Evolutionary conservation across 202 grass and related monocot genomes (phyloP).

Genomic region (Setaria viridis): DNA sequence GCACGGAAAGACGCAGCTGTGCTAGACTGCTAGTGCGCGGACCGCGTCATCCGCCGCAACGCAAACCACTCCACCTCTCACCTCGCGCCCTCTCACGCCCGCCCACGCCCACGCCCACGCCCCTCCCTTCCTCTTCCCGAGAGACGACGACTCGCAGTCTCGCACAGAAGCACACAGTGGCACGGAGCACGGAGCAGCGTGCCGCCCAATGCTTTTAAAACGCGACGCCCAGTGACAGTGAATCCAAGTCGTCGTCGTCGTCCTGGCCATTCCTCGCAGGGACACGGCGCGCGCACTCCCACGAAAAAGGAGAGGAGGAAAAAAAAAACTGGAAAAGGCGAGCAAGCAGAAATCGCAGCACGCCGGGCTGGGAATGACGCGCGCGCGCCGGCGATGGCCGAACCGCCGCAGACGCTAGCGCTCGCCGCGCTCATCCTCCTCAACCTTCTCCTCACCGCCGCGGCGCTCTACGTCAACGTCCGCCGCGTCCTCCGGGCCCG

Average conservation of each 20-base stretch:
- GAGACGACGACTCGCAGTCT: too few species aligned
- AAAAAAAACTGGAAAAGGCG: background rate
- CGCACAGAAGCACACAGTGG: background rate
- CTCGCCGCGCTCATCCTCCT: conserved; percentile 43
- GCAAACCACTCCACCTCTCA: background rate
- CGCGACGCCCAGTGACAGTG: conserved; percentile 4
- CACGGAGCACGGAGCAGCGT: background rate
- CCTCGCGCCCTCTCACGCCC: background rate
- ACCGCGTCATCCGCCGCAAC: background rate
- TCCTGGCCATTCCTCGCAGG: background rate
- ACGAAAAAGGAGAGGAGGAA: background rate
- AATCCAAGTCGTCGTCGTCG: background rate
- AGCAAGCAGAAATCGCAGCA: background rate
- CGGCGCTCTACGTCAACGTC: conserved; percentile 22
- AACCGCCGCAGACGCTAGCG: conserved; percentile 35
- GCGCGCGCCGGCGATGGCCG: conserved; percentile 53
- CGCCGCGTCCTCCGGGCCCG: background rate
- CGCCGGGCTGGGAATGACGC: conserved; percentile 57
- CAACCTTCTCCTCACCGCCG: conserved; percentile 26
- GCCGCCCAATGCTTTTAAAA: conserved; percentile 32
- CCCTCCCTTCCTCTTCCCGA: too few species aligned
- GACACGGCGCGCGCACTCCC: conserved; percentile 20
- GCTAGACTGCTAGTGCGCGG: background rate
- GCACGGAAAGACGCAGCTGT: background rate
- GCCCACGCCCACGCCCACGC: background rate